A percentile compares a stretch with the other conserved stretches of the same genome.
Conservation (phyloP, 2,329 filamentous ascomycete genomes). For the Aschersonia sp. region DNA sequence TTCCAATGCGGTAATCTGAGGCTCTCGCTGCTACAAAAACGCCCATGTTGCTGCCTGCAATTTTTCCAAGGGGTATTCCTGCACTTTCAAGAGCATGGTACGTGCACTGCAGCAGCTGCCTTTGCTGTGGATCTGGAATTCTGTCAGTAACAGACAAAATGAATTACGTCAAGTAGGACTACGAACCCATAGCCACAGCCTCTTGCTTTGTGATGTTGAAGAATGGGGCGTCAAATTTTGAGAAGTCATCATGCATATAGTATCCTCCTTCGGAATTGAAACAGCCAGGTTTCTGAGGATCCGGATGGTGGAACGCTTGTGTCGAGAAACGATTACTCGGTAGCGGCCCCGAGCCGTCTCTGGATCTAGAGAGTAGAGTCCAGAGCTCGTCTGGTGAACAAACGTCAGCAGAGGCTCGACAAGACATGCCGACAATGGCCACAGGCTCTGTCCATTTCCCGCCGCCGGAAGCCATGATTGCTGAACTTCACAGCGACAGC, state of each 20-base stretch:
- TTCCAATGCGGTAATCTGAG: constrained; percentile 23
- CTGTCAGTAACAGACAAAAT: neutral
- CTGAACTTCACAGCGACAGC: neutral
- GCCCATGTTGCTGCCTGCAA: constrained; percentile 31
- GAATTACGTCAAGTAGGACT: neutral
- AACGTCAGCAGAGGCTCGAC: constrained; percentile 8
- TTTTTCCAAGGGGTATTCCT: constrained; percentile 28
- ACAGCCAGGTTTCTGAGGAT: constrained; percentile 22
- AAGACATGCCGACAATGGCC: constrained; percentile 10
- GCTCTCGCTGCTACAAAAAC: constrained; percentile 28
- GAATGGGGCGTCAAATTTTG: constrained; percentile 35
- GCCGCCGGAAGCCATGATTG: constrained; percentile 1
- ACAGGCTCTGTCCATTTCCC: constrained; percentile 2
- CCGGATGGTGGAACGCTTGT: constrained; percentile 24
- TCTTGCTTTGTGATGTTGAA: constrained; percentile 35
- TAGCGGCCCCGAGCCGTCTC: constrained; percentile 1
- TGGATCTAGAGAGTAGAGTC: constrained; percentile 3
- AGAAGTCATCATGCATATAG: constrained; percentile 31
- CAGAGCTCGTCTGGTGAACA: constrained; percentile 8
- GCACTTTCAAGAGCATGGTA: constrained; percentile 40
- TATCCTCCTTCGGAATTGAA: constrained; percentile 20
- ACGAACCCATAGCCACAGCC: constrained; percentile 27
- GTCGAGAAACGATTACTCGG: constrained; percentile 1
- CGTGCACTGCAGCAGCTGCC: constrained; percentile 34
- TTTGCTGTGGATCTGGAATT: constrained; percentile 32